Base-by-base conservation (phyloP, 1,284 basidiomycete genomes). In the Gomphus bonarii region DNA sequence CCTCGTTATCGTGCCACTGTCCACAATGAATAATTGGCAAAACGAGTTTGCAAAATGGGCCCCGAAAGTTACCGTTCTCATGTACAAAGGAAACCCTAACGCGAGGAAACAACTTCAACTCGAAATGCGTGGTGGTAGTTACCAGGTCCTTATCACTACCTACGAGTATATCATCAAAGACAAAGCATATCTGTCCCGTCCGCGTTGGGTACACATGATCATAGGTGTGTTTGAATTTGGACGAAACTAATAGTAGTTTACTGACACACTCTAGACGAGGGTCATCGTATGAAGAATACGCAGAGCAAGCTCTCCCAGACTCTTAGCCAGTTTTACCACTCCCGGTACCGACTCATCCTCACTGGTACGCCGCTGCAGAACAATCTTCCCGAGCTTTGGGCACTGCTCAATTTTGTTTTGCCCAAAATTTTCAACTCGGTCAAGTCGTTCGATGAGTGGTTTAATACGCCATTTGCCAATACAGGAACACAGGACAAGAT, bases 131-230 rank as follows among this genome's bases (percentile, higher is more conserved):
- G 75, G 80, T 58, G 82, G 85, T 55, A 83, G 91, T 64, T 98
- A 98, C 80, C 94, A 99, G 68, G 97, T 99, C 22, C 75, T 98
- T 59, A 72, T 99, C 57, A 99, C 97, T 14, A 99, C 97, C 0
- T 99, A 97, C 71, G 97, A 99, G 71, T 99, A 98, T 68, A 95
- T 99, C 70, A 97, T 98, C 78, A 97, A 97, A 75, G 97, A 99
- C 72, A 84, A 93, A 16, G 90, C 89, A 1, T 73, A 91, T 61
- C 77, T 99, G 50, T 84, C 85, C 67, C 93, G 95, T 73, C 84
- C 95, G 68, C 95, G 94, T 70, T 99, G 97, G 97, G 74, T 97
- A 20, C 95, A 97, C 70, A 97, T 98, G 88, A 97, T 99, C 69
- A 97, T 99, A 63, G 87, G 87, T 87, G 58, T 58, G 81, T 69